These are phyloP conservation scores for Cryptococcus deneoformans DNA, from an alignment of 1,284 basidiomycete species.

Conservation along the genomic window DNA sequence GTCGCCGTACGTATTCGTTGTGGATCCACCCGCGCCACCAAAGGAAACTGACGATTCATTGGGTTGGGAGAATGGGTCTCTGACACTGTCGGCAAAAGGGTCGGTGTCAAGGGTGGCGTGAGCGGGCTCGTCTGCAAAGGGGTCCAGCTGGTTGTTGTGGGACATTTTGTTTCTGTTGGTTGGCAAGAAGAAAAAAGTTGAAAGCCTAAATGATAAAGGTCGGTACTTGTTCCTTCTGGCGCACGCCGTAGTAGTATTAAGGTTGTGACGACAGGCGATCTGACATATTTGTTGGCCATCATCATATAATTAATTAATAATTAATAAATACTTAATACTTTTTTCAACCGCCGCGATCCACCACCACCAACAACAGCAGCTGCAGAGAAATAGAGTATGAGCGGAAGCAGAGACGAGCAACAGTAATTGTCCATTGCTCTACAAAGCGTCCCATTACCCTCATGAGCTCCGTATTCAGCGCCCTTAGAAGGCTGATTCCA, in stretches of 20 bases:
- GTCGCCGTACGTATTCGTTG: slow-evolving; percentile 9
- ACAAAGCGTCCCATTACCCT: too few species aligned
- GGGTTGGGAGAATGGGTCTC: slow-evolving; percentile 37
- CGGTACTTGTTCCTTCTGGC: too few species aligned
- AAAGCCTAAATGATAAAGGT: neutral
- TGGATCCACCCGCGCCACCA: slow-evolving; percentile 1
- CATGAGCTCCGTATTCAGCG: neutral
- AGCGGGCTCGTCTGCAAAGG: slow-evolving; percentile 9
- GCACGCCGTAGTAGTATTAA: too few species aligned
- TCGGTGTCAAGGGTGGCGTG: slow-evolving; percentile 20
- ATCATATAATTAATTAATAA: too few species aligned
- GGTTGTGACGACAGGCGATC: too few species aligned
- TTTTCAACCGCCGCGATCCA: too few species aligned
- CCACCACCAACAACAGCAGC: too few species aligned
- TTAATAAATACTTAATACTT: too few species aligned
- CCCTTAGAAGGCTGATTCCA: neutral
- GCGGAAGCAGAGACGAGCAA: too few species aligned
- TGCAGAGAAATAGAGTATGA: too few species aligned
- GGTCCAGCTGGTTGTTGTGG: slow-evolving; percentile 2
- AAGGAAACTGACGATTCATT: slow-evolving; percentile 44
- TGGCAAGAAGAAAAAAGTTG: neutral
- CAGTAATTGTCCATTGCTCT: too few species aligned
- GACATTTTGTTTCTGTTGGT: neutral
- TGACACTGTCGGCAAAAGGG: slow-evolving; percentile 34
- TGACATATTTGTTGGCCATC: too few species aligned